phyloP scores from a whole-genome alignment of 352 stramenopile species.

The Pythium guiyangense region DNA sequence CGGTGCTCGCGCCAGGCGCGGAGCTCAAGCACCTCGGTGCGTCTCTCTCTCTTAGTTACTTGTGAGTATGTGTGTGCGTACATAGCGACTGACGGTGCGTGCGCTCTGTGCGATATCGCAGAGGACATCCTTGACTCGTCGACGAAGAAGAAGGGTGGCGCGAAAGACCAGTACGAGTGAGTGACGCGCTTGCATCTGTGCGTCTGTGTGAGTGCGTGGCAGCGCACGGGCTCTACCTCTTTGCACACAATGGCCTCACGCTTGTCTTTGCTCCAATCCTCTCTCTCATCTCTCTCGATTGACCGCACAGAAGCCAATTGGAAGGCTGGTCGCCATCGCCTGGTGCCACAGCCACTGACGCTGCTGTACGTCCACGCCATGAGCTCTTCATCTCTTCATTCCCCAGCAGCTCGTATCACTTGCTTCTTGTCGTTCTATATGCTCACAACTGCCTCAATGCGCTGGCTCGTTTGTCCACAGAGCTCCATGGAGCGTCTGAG shows the following conservation, averaged over 20 bases:
- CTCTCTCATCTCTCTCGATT: not conserved
- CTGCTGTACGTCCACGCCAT: slow-evolving; percentile 3
- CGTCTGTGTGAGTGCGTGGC: not conserved
- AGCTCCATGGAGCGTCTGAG: slow-evolving; percentile 48
- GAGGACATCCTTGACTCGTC: slow-evolving; percentile 12
- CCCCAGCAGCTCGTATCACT: not conserved
- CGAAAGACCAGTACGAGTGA: slow-evolving; percentile 28
- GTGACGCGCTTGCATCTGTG: not conserved
- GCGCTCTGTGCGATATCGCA: not conserved
- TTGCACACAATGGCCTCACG: slow-evolving; percentile 4
- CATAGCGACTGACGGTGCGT: not conserved
- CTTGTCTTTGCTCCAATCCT: slow-evolving; percentile 3
- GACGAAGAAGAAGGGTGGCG: slow-evolving; percentile 11
- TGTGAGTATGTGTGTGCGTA: not conserved
- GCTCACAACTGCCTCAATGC: not conserved
- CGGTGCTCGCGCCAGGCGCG: slow-evolving; percentile 31
- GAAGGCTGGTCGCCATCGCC: slow-evolving; percentile 64
- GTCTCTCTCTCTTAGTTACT: slow-evolving; percentile 3
- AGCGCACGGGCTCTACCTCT: not conserved
- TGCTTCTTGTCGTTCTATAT: not conserved
- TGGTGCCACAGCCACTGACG: slow-evolving; percentile 2
- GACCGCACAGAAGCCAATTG: slow-evolving; percentile 36
- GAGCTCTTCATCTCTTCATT: too few relatives aligned
- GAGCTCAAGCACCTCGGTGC: slow-evolving; percentile 48
- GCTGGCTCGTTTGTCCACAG: not conserved